A percentile compares a stretch with the other conserved stretches of the same genome.
These are phyloP conservation scores for Penicillium paradoxum DNA, from an alignment of 495 filamentous ascomycete genomes.

Conservation along the genomic window DNA sequence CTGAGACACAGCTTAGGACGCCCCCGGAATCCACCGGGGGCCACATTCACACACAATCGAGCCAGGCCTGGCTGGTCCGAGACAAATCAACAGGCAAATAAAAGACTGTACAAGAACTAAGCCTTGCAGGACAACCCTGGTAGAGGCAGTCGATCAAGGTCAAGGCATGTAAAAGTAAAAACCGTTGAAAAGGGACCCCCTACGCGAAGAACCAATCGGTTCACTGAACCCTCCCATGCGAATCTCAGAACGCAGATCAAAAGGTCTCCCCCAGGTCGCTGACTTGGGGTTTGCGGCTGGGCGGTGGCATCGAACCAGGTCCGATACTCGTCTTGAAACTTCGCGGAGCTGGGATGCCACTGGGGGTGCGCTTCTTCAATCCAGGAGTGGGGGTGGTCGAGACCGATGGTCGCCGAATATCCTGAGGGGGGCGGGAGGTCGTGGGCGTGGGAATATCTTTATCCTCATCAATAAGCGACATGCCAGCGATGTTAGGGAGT, in stretches of 20 bases:
- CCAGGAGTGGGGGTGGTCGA: slow-evolving; percentile 24
- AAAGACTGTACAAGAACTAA: slow-evolving; percentile 18
- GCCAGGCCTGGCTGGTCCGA: slow-evolving; percentile 6
- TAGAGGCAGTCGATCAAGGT: slow-evolving; percentile 12
- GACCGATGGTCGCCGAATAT: slow-evolving; percentile 35
- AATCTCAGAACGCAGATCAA: slow-evolving; percentile 23
- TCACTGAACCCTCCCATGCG: neutral
- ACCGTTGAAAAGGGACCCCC: slow-evolving; percentile 5
- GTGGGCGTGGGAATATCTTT: slow-evolving; percentile 34
- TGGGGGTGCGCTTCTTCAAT: slow-evolving; percentile 49
- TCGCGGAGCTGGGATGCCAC: slow-evolving; percentile 51
- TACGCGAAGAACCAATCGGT: slow-evolving; percentile 1
- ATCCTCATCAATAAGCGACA: slow-evolving; percentile 44
- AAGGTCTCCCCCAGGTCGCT: slow-evolving; percentile 66
- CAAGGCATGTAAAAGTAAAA: slow-evolving; percentile 2
- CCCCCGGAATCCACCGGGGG: slow-evolving; percentile 26
- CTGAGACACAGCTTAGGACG: slow-evolving; percentile 47
- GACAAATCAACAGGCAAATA: neutral
- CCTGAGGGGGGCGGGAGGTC: slow-evolving; percentile 25
- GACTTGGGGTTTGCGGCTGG: slow-evolving; percentile 44
- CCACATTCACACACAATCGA: slow-evolving; percentile 6
- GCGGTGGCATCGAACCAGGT: slow-evolving; percentile 51
- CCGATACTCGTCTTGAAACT: slow-evolving; percentile 47
- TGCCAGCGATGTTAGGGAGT: slow-evolving; percentile 28
- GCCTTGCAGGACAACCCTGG: neutral